phyloP scores from a whole-genome alignment of 2,329 filamentous ascomycete species.

The Talaromyces sp. region DNA sequence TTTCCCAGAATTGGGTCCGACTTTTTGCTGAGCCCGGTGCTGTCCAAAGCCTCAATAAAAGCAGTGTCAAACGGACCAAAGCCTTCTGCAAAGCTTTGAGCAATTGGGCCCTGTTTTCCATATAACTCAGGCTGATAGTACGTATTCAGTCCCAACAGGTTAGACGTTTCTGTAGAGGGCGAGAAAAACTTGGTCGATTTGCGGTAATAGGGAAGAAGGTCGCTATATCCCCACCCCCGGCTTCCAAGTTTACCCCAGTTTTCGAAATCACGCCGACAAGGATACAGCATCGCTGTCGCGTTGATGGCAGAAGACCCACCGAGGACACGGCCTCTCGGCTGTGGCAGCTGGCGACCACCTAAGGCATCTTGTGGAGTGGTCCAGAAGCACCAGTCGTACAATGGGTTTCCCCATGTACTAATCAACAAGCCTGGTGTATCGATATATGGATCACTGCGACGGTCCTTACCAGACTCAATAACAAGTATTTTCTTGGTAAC shows the following conservation, averaged over 20 bases:
- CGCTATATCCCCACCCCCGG: neutral
- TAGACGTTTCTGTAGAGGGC: neutral
- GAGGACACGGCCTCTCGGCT: slow-evolving; percentile 4
- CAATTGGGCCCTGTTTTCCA: neutral
- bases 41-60: neutral
- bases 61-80: neutral
- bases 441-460: neutral
- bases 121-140: neutral
- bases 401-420: neutral
- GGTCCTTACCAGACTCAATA: slow-evolving; percentile 3
- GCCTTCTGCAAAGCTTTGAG: neutral
- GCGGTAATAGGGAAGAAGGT: neutral
- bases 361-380: neutral
- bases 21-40: neutral
- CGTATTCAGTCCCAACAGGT: neutral
- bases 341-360: neutral
- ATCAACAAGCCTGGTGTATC: neutral
- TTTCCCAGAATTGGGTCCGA: neutral
- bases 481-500: neutral
- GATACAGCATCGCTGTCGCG: neutral
- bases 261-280: neutral
- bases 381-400: slow-evolving; percentile 1
- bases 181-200: neutral
- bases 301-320: slow-evolving; percentile 8
- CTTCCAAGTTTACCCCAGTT: neutral